These are phyloP conservation scores for Melanogaster broomeanus DNA, from an alignment of 768 basidiomycete genomes.

Conservation along the genomic window DNA sequence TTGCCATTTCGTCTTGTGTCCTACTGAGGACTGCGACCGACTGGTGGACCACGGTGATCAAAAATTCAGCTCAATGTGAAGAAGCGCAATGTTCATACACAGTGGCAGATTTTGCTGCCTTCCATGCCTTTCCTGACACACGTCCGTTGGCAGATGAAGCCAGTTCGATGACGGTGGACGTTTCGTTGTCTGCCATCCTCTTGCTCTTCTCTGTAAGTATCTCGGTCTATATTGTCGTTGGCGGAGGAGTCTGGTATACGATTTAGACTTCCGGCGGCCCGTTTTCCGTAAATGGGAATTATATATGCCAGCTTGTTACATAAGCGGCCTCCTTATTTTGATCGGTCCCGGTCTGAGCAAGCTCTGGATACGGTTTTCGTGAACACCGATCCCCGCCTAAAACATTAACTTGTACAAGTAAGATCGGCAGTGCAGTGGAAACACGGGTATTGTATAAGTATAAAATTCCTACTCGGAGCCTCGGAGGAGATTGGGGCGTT, in stretches of 20 bases:
- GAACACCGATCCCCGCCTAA: too few species aligned
- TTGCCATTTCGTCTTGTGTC: constrained; percentile 70
- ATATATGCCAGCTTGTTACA: too few species aligned
- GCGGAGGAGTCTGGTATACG: background rate
- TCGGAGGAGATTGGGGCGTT: too few species aligned
- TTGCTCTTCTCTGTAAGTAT: background rate
- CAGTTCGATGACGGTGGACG: constrained; percentile 33
- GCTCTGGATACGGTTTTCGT: too few species aligned
- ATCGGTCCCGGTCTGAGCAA: too few species aligned
- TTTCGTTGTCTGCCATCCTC: background rate
- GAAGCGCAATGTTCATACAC: constrained; percentile 39
- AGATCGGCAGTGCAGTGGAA: too few species aligned
- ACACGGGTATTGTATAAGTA: too few species aligned
- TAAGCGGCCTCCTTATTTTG: too few species aligned
- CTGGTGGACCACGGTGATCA: constrained; percentile 35
- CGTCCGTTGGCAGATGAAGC: constrained; percentile 66
- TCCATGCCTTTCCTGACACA: constrained; percentile 73
- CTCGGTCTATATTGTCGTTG: background rate
- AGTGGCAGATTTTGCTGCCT: constrained; percentile 48
- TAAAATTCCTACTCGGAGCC: too few species aligned
- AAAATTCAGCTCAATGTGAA: background rate
- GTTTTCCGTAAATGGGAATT: background rate
- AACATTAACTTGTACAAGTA: too few species aligned
- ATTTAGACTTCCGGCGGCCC: background rate
- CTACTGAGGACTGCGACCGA: constrained; percentile 66